A percentile compares a stretch with the other conserved stretches of the same genome.
These are phyloP conservation scores for Grosmannia clavigera DNA, from an alignment of 2,329 filamentous ascomycete genomes.

Conservation along the genomic window DNA sequence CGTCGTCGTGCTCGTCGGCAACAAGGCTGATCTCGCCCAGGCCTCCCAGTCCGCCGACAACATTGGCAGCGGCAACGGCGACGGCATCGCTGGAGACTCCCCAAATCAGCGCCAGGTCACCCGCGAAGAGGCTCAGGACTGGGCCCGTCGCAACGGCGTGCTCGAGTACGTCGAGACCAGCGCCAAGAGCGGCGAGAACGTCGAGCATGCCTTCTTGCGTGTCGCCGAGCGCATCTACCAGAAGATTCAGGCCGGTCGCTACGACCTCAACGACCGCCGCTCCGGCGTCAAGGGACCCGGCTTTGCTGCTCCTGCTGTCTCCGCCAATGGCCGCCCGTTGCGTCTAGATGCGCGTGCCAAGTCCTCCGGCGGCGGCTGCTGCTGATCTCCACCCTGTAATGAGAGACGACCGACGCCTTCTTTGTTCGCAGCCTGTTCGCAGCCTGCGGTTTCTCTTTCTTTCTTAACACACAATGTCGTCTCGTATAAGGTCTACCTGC, in stretches of 20 bases:
- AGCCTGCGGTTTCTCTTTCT: neutral
- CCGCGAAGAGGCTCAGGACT: conserved; percentile 71
- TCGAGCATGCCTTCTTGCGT: conserved; percentile 84
- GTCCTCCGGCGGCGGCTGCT: conserved; percentile 33
- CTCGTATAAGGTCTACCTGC: neutral
- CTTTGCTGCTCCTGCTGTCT: conserved; percentile 5
- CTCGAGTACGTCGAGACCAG: conserved; percentile 93
- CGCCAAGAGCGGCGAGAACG: conserved; percentile 88
- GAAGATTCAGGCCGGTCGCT: conserved; percentile 90
- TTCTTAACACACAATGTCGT: neutral
- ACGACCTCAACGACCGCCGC: conserved; percentile 85
- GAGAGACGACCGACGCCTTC: neutral
- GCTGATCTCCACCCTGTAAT: conserved; percentile 21
- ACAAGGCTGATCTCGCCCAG: conserved; percentile 68
- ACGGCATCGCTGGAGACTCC: conserved; percentile 21
- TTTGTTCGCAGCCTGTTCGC: neutral
- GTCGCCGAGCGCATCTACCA: conserved; percentile 93
- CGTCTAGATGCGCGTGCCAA: conserved; percentile 30
- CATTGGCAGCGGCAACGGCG: too few relatives aligned
- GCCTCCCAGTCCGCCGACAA: conserved; percentile 16
- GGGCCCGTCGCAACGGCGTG: conserved; percentile 76
- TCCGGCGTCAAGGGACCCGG: conserved; percentile 75
- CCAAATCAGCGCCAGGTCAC: conserved; percentile 68
- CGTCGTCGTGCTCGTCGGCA: conserved; percentile 86
- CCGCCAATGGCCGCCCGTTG: conserved; percentile 19